A percentile compares a stretch with the other conserved stretches of the same genome.
These are phyloP conservation scores for Neophaeococcomyces aloes DNA, from an alignment of 2,329 filamentous ascomycete species.

Conservation along the genomic window DNA sequence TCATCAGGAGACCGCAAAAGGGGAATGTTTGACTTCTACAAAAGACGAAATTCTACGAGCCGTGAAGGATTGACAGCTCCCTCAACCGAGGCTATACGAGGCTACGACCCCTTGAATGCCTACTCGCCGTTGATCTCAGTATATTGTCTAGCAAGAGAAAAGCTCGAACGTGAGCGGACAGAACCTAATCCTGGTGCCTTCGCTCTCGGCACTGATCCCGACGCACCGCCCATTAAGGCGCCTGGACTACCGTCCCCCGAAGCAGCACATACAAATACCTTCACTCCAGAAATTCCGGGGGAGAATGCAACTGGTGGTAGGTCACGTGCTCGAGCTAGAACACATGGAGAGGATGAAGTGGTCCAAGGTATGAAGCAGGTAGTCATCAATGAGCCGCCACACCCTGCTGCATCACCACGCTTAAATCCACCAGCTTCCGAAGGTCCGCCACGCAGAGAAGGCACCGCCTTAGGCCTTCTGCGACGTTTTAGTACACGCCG, in stretches of 20 bases:
- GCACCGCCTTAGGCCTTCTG: constrained; percentile 70
- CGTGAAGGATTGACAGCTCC: constrained; percentile 73
- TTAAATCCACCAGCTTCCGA: constrained; percentile 49
- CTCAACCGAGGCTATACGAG: constrained; percentile 77
- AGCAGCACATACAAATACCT: constrained; percentile 78
- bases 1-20: constrained; percentile 68
- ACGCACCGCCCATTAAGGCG: constrained; percentile 50
- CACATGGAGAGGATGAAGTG: constrained; percentile 88
- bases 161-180: constrained; percentile 58
- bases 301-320: constrained; percentile 78
- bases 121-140: constrained; percentile 87
- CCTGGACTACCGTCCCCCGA: constrained; percentile 72
- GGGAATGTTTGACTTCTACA: constrained; percentile 95
- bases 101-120: constrained; percentile 80
- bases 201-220: constrained; percentile 46
- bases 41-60: constrained; percentile 81
- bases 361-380: constrained; percentile 61
- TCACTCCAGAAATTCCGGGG: constrained; percentile 76
- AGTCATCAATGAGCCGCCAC: constrained; percentile 36
- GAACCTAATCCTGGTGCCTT: constrained; percentile 51
- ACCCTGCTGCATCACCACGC: constrained; percentile 32
- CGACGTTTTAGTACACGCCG: constrained; percentile 82
- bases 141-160: constrained; percentile 93
- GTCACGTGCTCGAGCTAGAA: constrained; percentile 73
- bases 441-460: constrained; percentile 67